Evolutionary conservation across 345 rosid species (phyloP), one percentile per base, ranked within the genome.

Genomic region (Eucalyptus tenuipes): DNA sequence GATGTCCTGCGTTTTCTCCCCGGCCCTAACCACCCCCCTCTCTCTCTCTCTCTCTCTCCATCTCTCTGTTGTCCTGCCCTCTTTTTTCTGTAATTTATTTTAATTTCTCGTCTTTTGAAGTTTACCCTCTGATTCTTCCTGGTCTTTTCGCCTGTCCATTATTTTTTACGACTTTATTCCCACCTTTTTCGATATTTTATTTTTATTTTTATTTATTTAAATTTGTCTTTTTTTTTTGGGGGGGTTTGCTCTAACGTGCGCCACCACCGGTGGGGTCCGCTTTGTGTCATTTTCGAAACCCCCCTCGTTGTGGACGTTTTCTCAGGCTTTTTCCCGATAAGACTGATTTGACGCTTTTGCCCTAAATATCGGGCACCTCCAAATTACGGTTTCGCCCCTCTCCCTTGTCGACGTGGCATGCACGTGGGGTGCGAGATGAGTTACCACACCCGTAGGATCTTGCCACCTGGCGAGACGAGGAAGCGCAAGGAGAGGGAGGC

Each of bases 361-460:
- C 89, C 81, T 57, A 49, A 22, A 47, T 42, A 20, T 75, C 89
- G 7, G 49, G 50, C 52, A n/a, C 17, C 13, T 18, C 9, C 11
- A 10, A 88, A 47, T 50, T 47, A 55, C 90, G 13, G 31, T 88
- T 88, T 68, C 27, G 22, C 88, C 85, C 42, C 15, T n/a, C n/a
- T n/a, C 7, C 49, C 86, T 86, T 85, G 92, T 87, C 91, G 91
- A 95, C 97, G 97, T 97, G 99, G 98, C 96, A 94, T 93, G 95
- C 93, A 93, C 95, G 94, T 92, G 89, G 94, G 96, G 95, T 92
- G 94, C 93, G 93, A 95, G 94, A 97, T 97, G 99, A 98, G 99
- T 89, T 94, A 95, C 31, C 97, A 96, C 57, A 94, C 99, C 87
- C 95, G 97, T 85, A 98, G 98, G 61, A 93, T 93, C 87, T 84